Evolutionary conservation across 163 green algal genomes (phyloP).

Genomic region (Scenedesmus sp.): DNA sequence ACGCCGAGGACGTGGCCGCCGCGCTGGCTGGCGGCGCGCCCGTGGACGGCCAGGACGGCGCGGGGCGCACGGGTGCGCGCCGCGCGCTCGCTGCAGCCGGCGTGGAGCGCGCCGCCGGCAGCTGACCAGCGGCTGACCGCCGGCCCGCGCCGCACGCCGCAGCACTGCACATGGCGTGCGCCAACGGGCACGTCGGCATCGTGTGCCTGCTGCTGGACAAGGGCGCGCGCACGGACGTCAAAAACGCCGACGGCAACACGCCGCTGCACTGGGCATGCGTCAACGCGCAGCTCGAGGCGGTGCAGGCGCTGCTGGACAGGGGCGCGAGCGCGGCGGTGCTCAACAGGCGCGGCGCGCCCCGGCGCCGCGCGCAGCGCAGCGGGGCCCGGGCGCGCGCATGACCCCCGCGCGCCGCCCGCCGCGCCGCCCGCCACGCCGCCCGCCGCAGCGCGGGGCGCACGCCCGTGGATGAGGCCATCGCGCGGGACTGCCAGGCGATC

Average conservation of each 20-base stretch:
- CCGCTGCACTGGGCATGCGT: slow-evolving; percentile 69
- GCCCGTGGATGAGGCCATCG: slow-evolving; percentile 61
- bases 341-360: slow-evolving; percentile 47
- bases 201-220: slow-evolving; percentile 49
- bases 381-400: too few species aligned
- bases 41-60: slow-evolving; percentile 54
- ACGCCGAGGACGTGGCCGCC: slow-evolving; percentile 63
- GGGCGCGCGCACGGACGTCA: neutral
- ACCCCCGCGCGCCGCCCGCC: neutral
- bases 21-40: slow-evolving; percentile 49
- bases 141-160: slow-evolving; percentile 8
- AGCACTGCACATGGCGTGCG: slow-evolving; percentile 66
- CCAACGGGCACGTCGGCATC: slow-evolving; percentile 58
- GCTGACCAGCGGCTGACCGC: too few species aligned
- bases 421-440: too few species aligned
- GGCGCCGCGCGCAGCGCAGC: too few species aligned
- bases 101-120: too few species aligned
- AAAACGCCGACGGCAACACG: slow-evolving; percentile 65
- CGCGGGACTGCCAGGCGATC: slow-evolving; percentile 44
- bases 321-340: slow-evolving; percentile 49
- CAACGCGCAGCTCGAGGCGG: slow-evolving; percentile 55
- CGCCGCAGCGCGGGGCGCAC: slow-evolving; percentile 50
- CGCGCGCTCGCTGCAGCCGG: too few species aligned
- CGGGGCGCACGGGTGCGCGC: slow-evolving; percentile 56
- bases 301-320: slow-evolving; percentile 52